phyloP scores from a whole-genome alignment of 495 filamentous ascomycete genomes.

The Chaetomidium leptoderma region DNA sequence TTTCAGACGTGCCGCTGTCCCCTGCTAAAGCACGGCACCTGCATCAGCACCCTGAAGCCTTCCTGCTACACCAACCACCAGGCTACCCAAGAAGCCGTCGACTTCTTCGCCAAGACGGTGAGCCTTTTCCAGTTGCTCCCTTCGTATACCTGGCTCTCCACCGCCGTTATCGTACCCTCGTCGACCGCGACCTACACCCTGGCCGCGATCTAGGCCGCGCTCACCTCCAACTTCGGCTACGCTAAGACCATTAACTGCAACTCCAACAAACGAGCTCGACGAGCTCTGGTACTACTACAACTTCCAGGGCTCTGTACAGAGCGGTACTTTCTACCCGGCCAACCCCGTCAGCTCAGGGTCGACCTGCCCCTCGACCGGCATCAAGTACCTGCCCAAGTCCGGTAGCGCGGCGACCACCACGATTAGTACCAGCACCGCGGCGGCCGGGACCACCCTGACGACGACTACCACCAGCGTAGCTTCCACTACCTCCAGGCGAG shows the following conservation, averaged over 20 bases:
- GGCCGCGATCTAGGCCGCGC: neutral
- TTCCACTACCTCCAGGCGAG: neutral
- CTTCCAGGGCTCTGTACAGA: neutral
- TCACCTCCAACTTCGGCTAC: neutral
- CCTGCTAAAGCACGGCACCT: too few species aligned
- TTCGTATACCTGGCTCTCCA: neutral
- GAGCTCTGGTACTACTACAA: conserved; percentile 1
- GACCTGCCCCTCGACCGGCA: neutral
- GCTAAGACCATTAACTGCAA: neutral
- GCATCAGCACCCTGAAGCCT: neutral
- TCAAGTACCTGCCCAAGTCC: neutral
- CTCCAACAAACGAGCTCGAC: neutral
- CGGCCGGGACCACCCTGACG: neutral
- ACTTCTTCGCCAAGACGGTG: neutral
- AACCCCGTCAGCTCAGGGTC: neutral
- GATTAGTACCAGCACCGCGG: neutral
- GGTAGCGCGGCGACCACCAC: neutral
- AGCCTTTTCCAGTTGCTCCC: neutral
- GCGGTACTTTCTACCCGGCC: neutral
- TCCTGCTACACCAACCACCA: neutral
- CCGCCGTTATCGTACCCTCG: neutral
- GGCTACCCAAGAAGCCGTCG: neutral
- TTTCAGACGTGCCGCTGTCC: too few species aligned
- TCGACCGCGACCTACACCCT: neutral
- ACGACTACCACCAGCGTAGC: neutral